Conservation (phyloP, 805 yeast species). For the Sugiyamaella qingdaonensis region DNA sequence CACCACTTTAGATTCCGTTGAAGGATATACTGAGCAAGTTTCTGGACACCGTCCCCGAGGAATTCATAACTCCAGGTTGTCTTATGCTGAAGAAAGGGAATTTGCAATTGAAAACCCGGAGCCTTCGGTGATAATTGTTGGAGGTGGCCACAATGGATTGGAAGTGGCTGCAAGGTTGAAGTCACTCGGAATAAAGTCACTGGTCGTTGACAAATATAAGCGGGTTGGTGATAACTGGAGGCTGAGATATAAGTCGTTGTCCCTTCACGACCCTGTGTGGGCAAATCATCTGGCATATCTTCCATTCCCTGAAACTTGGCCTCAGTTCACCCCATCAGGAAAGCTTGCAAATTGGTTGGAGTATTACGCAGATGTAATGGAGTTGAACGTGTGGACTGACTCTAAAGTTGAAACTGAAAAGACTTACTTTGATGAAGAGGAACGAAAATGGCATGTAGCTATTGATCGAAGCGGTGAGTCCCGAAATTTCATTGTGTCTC, state of each 20-base stretch:
- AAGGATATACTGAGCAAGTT: no score
- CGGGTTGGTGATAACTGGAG: constrained; percentile 48
- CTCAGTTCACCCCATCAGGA: constrained; percentile 43
- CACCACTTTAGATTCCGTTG: no score
- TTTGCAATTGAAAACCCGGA: constrained; percentile 22
- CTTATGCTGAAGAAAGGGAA: not conserved
- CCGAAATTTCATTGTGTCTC: constrained; percentile 26
- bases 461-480: constrained; percentile 27
- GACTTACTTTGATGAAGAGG: constrained; percentile 14
- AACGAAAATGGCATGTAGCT: constrained; percentile 35
- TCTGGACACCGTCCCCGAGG: no score
- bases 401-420: constrained; percentile 30
- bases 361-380: constrained; percentile 39
- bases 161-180: constrained; percentile 42
- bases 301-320: constrained; percentile 40
- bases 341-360: constrained; percentile 44
- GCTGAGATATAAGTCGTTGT: constrained; percentile 41
- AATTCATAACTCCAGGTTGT: not conserved
- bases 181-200: constrained; percentile 38
- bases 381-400: constrained; percentile 38
- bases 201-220: constrained; percentile 38
- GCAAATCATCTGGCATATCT: constrained; percentile 42
- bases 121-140: constrained; percentile 43
- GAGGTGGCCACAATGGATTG: constrained; percentile 47
- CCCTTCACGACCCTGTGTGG: constrained; percentile 45